These are phyloP conservation scores for Arthrobotrys entomopaga DNA, from an alignment of 2,329 filamentous ascomycete species.

Conservation along the genomic window DNA sequence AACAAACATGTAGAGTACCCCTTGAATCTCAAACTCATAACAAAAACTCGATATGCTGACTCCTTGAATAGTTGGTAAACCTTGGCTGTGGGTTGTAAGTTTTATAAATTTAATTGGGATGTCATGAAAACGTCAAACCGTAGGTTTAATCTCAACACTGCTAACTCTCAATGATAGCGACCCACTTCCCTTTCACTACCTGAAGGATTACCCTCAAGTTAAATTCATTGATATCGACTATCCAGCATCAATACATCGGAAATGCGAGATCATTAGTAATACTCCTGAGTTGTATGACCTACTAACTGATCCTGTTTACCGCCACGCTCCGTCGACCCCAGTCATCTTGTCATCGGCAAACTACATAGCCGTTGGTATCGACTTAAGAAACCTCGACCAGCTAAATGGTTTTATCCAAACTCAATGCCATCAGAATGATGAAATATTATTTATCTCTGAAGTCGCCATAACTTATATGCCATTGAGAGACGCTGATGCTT, in stretches of 20 bases:
- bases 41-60: not conserved
- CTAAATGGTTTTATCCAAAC: constrained; percentile 70
- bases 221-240: constrained; percentile 88
- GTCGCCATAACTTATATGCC: constrained; percentile 74
- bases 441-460: constrained; percentile 84
- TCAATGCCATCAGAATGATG: constrained; percentile 67
- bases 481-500: constrained; percentile 64
- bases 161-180: constrained; percentile 11
- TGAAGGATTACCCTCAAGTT: constrained; percentile 88
- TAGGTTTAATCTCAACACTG: not conserved
- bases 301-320: constrained; percentile 64
- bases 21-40: not conserved
- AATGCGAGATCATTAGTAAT: constrained; percentile 73
- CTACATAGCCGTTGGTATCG: constrained; percentile 83
- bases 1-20: constrained; percentile 62
- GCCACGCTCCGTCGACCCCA: constrained; percentile 65
- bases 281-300: constrained; percentile 70
- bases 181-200: constrained; percentile 43
- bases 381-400: constrained; percentile 74
- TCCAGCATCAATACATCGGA: constrained; percentile 78
- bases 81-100: constrained; percentile 89
- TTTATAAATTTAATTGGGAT: not conserved
- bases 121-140: too few species aligned
- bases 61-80: constrained; percentile 71
- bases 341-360: constrained; percentile 70